Conservation (phyloP, 805 yeast species). For the Cyberlindnera petersonii region DNA sequence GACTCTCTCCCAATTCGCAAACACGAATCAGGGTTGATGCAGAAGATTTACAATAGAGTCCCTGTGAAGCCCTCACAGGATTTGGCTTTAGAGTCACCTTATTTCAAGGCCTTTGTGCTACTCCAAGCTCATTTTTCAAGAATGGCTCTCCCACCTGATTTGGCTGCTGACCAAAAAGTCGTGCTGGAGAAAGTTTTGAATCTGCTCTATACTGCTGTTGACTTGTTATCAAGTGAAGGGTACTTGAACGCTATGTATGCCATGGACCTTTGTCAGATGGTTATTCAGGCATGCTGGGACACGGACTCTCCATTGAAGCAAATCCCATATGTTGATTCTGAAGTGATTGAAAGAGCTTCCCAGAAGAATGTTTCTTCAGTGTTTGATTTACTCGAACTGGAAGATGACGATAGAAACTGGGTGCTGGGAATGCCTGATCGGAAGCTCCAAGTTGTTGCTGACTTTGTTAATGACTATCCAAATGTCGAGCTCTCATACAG, state of each 20-base stretch:
- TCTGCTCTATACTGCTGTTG: conserved; percentile 65
- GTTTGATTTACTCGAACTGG: conserved; percentile 70
- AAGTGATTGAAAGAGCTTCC: conserved; percentile 50
- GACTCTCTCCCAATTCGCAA: conserved; percentile 60
- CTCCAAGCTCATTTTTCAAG: conserved; percentile 82
- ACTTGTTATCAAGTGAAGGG: conserved; percentile 77
- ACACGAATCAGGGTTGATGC: conserved; percentile 49
- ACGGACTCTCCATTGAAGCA: conserved; percentile 75
- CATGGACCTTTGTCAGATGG: conserved; percentile 87
- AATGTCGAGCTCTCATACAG: conserved; percentile 67
- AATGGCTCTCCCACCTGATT: conserved; percentile 54
- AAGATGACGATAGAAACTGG: conserved; percentile 66
- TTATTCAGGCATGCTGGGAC: conserved; percentile 83
- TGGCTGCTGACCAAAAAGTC: conserved; percentile 50
- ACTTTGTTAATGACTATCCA: conserved; percentile 87
- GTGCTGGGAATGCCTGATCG: conserved; percentile 52
- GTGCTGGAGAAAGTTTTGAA: conserved; percentile 48
- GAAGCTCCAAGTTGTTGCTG: conserved; percentile 65
- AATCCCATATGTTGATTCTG: conserved; percentile 62
- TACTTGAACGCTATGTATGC: conserved; percentile 70
- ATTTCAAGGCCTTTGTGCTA: conserved; percentile 67
- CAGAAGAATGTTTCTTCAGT: conserved; percentile 61
- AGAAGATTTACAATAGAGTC: conserved; percentile 49
- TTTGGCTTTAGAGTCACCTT: conserved; percentile 42
- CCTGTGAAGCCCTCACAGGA: conserved; percentile 54